Conservation (phyloP, 495 filamentous ascomycete species). For the Thermochaetoides thermophila region DNA sequence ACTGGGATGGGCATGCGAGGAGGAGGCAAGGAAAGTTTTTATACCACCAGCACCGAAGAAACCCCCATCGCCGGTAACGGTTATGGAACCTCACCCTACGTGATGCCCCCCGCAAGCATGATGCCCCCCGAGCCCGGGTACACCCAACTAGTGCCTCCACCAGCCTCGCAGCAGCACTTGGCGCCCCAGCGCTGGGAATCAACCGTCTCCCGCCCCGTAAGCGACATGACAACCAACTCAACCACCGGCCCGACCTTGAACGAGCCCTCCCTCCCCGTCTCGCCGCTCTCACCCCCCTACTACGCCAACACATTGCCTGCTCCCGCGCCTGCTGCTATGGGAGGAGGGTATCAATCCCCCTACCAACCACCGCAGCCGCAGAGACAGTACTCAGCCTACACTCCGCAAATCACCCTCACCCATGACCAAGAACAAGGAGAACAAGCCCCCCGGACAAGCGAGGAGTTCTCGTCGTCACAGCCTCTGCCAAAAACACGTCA, state of each 20-base stretch:
- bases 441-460: neutral
- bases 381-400: neutral
- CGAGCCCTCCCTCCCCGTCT: no score
- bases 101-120: conserved; percentile 1
- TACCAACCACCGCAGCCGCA: neutral
- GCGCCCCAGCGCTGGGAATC: neutral
- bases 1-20: no score
- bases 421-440: neutral
- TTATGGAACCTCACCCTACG: no score
- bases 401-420: neutral
- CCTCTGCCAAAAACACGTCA: neutral
- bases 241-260: no score
- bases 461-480: neutral
- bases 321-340: no score
- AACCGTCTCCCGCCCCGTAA: no score
- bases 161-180: neutral
- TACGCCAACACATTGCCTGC: no score
- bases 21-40: no score
- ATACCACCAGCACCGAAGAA: no score
- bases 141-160: neutral
- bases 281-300: no score
- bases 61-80: no score
- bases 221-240: no score
- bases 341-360: neutral
- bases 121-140: neutral